A percentile compares a stretch with the other conserved stretches of the same genome.
phyloP scores from a whole-genome alignment of 2,329 filamentous ascomycete species.

The Monilinia polystroma region DNA sequence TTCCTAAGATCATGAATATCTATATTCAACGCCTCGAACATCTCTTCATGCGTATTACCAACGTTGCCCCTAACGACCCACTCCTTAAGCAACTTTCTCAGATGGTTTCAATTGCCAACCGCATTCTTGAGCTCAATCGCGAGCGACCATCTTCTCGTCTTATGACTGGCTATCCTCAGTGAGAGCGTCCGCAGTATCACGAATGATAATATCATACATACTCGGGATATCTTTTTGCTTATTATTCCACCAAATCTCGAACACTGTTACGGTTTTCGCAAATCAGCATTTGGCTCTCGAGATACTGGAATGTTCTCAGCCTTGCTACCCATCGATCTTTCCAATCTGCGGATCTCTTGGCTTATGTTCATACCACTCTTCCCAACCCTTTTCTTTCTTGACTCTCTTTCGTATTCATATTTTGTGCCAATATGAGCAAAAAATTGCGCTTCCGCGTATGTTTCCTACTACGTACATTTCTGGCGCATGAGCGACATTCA shows the following conservation, averaged over 20 bases:
- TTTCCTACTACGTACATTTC: slow-evolving; percentile 16
- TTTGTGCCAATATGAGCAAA: slow-evolving; percentile 13
- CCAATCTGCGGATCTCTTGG: slow-evolving; percentile 1
- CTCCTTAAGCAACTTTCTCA: slow-evolving; percentile 50
- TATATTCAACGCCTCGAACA: slow-evolving; percentile 54
- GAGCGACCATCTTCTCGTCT: slow-evolving; percentile 21
- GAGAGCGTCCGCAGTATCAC: background rate
- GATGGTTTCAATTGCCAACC: slow-evolving; percentile 43
- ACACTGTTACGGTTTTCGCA: slow-evolving; percentile 18
- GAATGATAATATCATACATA: slow-evolving; percentile 11
- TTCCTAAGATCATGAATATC: slow-evolving; percentile 57
- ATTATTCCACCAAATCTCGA: slow-evolving; percentile 29
- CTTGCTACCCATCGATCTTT: slow-evolving; percentile 5
- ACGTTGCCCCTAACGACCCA: slow-evolving; percentile 48
- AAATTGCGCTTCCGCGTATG: slow-evolving; percentile 11
- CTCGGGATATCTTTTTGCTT: slow-evolving; percentile 20
- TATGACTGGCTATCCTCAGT: slow-evolving; percentile 12
- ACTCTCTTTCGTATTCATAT: slow-evolving; percentile 18
- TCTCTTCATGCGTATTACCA: slow-evolving; percentile 52
- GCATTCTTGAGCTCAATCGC: slow-evolving; percentile 36
- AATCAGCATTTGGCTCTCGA: slow-evolving; percentile 27
- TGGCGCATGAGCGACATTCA: slow-evolving; percentile 10
- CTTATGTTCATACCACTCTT: slow-evolving; percentile 12
- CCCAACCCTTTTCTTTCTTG: background rate
- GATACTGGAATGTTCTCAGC: slow-evolving; percentile 40